Percentiles rank a stretch among this genome's conserved stretches.
These are phyloP conservation scores for Wilcoxina mikolae DNA, from an alignment of 495 filamentous ascomycete genomes.

Conservation along the genomic window DNA sequence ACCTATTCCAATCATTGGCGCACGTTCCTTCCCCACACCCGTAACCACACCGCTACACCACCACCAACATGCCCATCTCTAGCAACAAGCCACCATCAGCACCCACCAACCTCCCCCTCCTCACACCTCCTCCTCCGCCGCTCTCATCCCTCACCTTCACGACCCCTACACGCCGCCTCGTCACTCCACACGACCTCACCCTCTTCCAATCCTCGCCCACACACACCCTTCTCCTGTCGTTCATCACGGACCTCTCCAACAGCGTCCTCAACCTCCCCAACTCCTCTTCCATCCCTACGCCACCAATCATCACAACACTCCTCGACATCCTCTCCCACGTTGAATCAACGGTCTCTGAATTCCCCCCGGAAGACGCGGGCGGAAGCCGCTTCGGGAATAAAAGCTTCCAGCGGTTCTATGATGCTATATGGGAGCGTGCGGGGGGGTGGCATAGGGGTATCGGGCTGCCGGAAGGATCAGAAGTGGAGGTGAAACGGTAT, in stretches of 20 bases:
- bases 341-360: conserved; percentile 43
- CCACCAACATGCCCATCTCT: conserved; percentile 19
- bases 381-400: conserved; percentile 92
- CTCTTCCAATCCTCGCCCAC: conserved; percentile 67
- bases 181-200: conserved; percentile 64
- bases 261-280: conserved; percentile 61
- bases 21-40: no score
- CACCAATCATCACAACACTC: conserved; percentile 46
- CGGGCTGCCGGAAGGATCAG: conserved; percentile 39
- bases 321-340: conserved; percentile 55
- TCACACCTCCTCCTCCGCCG: conserved; percentile 55
- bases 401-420: conserved; percentile 68
- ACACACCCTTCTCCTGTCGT: conserved; percentile 60
- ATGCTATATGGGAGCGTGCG: conserved; percentile 46
- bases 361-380: conserved; percentile 68
- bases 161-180: conserved; percentile 57
- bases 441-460: conserved; percentile 44
- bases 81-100: conserved; percentile 39
- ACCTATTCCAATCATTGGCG: no score
- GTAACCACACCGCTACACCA: background rate
- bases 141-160: conserved; percentile 46
- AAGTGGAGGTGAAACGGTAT: conserved; percentile 62
- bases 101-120: conserved; percentile 40
- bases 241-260: conserved; percentile 75
- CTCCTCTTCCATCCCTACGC: conserved; percentile 43